Evolutionary conservation across 2,329 filamentous ascomycete species (phyloP), one percentile per base, ranked within the genome.

Genomic region (Lasiodiplodia sp.): DNA sequence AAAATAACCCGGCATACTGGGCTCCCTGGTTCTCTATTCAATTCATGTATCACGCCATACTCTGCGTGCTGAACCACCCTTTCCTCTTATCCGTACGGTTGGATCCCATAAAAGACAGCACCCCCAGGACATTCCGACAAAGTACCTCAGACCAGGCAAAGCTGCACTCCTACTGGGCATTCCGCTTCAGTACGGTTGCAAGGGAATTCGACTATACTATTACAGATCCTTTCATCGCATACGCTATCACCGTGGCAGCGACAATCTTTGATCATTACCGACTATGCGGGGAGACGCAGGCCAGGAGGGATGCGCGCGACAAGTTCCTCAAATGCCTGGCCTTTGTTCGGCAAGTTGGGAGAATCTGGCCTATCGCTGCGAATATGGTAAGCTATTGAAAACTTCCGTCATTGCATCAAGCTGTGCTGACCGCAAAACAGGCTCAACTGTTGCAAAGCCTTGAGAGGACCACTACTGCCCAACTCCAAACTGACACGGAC

Each of bases 241-340:
- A 87, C 44, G 84, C 84, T 62, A 84, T 83, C 2, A 84, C 83
- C 0, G 82, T 87, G 3, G 83, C 86, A 4, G 85, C 85, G 1
- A 87, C 85, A 1, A 86, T 87, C 37, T 85, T 85, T 70, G 72
- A 87, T 2, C 85, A 87, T 70, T 81, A 86, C 34, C 86, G 84
- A 68, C 86, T 86, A 21, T 84, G 85, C 14, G 78, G 78, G 64
- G 75, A 82, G 47, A 38, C 70, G 7, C 71, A 72, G 2, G 79
- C 81, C 40, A 75, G 81, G 47, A 74, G 79, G 58, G 77, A 82
- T 66, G 84, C 84, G 69, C 77, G 81, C 25, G 78, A 80, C 14
- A 78, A 79, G 34, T 85, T 84, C 66, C 77, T 76, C 31, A 83
- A 80, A 69, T 85, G 83, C 69, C 74, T 85, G 49, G 74, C 73